Conservation (phyloP, 371 early-diverging fungal genomes). For the Mucor circinelloides region DNA sequence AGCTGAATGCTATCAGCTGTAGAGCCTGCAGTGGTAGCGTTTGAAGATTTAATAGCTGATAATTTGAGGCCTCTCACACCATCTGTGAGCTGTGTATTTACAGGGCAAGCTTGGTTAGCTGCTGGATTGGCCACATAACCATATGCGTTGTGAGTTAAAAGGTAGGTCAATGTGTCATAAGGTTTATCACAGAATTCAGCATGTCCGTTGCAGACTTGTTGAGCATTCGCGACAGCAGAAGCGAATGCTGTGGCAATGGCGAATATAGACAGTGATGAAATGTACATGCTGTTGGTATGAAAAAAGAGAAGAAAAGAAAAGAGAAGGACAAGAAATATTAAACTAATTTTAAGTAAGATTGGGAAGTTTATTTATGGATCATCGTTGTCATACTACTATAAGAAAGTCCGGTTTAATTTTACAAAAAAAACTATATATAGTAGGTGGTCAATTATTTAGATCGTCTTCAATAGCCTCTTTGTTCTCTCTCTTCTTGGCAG, state of each 20-base stretch:
- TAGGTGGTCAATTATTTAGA: too few species aligned
- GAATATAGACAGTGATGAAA: background rate
- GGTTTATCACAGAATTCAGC: slow-evolving; percentile 62
- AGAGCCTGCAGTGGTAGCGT: slow-evolving; percentile 15
- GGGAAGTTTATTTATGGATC: slow-evolving; percentile 1
- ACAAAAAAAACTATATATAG: too few species aligned
- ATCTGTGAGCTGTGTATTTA: slow-evolving; percentile 65
- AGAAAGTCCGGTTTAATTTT: too few species aligned
- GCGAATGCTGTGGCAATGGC: slow-evolving; percentile 1
- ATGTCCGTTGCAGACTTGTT: slow-evolving; percentile 72
- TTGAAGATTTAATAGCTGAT: slow-evolving; percentile 54
- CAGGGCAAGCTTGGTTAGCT: slow-evolving; percentile 67
- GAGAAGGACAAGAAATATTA: background rate
- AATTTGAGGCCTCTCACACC: slow-evolving; percentile 76
- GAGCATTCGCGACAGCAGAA: slow-evolving; percentile 14
- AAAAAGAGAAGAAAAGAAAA: background rate
- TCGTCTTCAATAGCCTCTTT: too few species aligned
- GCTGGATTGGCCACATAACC: slow-evolving; percentile 59
- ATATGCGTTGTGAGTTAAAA: slow-evolving; percentile 80
- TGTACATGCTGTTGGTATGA: slow-evolving; percentile 6
- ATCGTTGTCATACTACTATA: background rate
- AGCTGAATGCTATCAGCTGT: slow-evolving; percentile 53
- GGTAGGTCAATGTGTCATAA: slow-evolving; percentile 60
- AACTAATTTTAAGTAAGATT: background rate
- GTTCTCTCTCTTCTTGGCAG: too few species aligned